phyloP scores from a whole-genome alignment of 208 protist genomes.

The Acanthamoeba culbertsoni region DNA sequence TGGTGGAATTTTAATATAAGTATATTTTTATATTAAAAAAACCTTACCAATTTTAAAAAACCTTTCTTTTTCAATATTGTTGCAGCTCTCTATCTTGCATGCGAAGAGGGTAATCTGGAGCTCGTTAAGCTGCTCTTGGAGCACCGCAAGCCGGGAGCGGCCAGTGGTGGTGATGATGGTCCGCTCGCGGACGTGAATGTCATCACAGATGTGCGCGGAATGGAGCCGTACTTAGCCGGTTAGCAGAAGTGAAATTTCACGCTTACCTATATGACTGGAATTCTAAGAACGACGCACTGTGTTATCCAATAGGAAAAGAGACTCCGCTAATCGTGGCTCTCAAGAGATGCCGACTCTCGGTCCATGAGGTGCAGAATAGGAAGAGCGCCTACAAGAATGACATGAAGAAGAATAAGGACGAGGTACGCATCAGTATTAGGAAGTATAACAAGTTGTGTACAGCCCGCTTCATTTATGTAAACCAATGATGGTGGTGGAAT shows the following conservation, averaged over 20 bases:
- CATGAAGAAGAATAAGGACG: neutral
- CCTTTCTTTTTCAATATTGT: too few species aligned
- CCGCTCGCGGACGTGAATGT: neutral
- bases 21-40: too few species aligned
- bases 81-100: neutral
- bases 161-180: neutral
- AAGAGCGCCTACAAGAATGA: neutral
- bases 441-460: too few species aligned
- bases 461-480: too few species aligned
- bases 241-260: neutral
- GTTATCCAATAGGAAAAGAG: too few species aligned
- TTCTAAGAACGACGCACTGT: too few species aligned
- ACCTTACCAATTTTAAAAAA: too few species aligned
- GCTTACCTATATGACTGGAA: neutral
- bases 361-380: neutral
- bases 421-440: neutral
- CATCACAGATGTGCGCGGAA: neutral
- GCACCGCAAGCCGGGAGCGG: neutral
- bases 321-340: neutral
- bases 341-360: neutral
- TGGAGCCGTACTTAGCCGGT: neutral
- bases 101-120: neutral
- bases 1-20: too few species aligned
- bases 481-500: too few species aligned
- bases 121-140: neutral